Base-by-base conservation (phyloP, 2,329 filamentous ascomycete genomes). In the Colletotrichum limetticola region DNA sequence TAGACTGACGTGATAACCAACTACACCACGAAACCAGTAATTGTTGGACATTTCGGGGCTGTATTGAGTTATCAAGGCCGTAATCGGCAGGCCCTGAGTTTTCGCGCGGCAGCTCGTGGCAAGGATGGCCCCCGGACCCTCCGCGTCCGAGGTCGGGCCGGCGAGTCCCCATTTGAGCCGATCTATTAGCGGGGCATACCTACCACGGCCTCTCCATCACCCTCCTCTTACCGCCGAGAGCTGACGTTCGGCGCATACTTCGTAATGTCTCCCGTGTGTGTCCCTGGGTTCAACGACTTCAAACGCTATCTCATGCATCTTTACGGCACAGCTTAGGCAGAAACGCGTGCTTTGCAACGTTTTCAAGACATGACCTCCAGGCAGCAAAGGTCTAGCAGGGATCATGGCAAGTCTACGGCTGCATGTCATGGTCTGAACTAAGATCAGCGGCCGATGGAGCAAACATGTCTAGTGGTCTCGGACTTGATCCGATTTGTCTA, bases 1-100 rank as follows among this genome's bases (percentile, higher is more conserved):
- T 85, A 85, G 82, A 85, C 83, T 84, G 82, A 85, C 81, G 84
- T 85, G 83, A 85, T 85, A 84, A 85, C 83, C 83, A 85, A 85
- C 83, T 80, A 80, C 79, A 80, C 78, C 78, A 80, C 69, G 71
- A 73, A 73, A 73, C 71, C 71, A 22, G 1, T 1, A 0, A 14
- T 42, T 42, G 3, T 53, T 26, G 4, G 3, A 53, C 0, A 7
- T 0, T 0, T 2, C 0, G 12, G 14, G 19, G 37, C 14, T 46
- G 42, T 3, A 5, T 5, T 3, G 2, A 6, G 3, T 7, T 3
- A 46, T 46, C 1, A 9, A 46, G 6, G 16, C 4, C 8, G 8
- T 1, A 1, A 1, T 4, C 3, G 2, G 2, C 42, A 5, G 9
- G 42, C 19, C 8, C 19, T 49, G 19, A 9, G 19, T 49, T 22